Evolutionary conservation across 1,284 basidiomycete genomes (phyloP), one percentile per base, ranked within the genome.

Genomic region (Cystobasidium pallidum): DNA sequence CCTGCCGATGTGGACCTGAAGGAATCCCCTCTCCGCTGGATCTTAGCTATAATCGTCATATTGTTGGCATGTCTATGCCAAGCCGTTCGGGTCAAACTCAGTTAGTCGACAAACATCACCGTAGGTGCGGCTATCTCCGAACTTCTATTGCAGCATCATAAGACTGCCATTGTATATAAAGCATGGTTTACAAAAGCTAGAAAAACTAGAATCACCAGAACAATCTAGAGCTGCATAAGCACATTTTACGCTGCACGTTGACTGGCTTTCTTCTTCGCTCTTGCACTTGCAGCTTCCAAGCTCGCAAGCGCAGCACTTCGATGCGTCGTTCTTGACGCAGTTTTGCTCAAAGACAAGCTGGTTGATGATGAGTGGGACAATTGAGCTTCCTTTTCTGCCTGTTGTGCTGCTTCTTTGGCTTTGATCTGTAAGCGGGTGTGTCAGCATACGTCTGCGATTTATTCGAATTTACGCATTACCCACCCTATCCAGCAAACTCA

Each of bases 401-500:
- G 39, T 39, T 43, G 41, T 6, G 73, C 73, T 58, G 54, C 49
- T 51, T 74, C 73, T 59, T 74, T 74, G 8, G 73, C 73, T 57
- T 70, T 70, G 57, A 74, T 74, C 68, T 71, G 61, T 13, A 52
- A 49, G 28, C 13, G 28, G 3, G 7, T 17, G 21, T 19, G 26
- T 49, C 24, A 41, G 26, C 3, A 11, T 30, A 17, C 19, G 10
- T 28, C n/a, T 52, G 15, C 26, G 15, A 30, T 43, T 39, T 8
- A n/a, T 41, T 21, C 19, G 13, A 32, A n/a, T n/a, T n/a, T 4
- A 10, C 4, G 30, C 26, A 0, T 32, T 1, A 49, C 72, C 57
- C 49, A 73, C 72, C 39, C 73, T 65, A 24, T 74, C 73, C 10
- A 74, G 63, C 30, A 74, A 41, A 49, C 70, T 74, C 49, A 65